Base-by-base conservation (phyloP, 257 asterid genomes). In the Solanum neorickii region DNA sequence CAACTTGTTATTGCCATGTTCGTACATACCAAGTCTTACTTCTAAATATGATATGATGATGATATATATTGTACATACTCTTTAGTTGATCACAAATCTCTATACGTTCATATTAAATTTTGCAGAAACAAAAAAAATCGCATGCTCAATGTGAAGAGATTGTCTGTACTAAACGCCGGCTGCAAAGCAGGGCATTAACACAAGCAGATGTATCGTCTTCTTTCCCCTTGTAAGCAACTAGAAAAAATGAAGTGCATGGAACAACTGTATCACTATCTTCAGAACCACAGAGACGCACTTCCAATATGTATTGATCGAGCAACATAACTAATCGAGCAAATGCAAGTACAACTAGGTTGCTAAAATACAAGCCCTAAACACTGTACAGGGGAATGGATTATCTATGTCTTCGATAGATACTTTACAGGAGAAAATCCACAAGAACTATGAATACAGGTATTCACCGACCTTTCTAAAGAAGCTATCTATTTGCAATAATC, bases 401-500 rank as follows among this genome's bases (percentile, higher is more conserved):
- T 47, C 42, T 78, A 78, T 14, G 33, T 46, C 42, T 76, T 76
- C 46, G 23, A 76, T 14, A n/a, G 60, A 42, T 76, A 76, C 37
- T 76, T 76, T 47, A 80, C 69, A 80, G 44, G 3, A 16, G 18
- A 12, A 16, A 47, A 80, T 18, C 29, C 39, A 80, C 11, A 49
- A 76, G 83, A 20, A 18, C 41, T 35, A 21, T 7, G 7, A 82
- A 29, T 80, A 84, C 35, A 72, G 44, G 69, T 90, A 91, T 82
- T 80, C 52, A 29, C 91, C 87, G 65, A 92, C 84, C 90, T 86
- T 95, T 85, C 87, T 94, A 83, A 97, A 94, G 89, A 96, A 96
- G 88, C 93, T 95, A 20, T 96, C 95, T 31, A 94, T 91, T 92
- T 92, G 94, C 95, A 94, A 90, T 87, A 85, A 87, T 41, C 98